Conservation (phyloP, 148 eudicot genomes). For the Spergularia bocconei region DNA sequence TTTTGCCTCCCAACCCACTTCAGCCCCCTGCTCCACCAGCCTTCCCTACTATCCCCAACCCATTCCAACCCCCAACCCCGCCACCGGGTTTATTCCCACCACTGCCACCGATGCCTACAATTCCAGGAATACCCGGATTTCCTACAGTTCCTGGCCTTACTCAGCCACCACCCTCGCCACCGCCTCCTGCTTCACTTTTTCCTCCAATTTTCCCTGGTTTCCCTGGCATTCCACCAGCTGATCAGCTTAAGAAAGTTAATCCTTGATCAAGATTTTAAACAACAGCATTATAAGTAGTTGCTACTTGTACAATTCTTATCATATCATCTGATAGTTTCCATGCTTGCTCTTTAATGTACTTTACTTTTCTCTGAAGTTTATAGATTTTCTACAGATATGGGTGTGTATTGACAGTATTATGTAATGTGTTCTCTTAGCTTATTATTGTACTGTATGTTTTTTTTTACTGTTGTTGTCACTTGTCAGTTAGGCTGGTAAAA, state of each 20-base stretch:
- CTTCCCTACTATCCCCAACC: constrained; percentile 41
- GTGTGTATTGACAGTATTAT: not conserved
- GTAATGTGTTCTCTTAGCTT: not conserved
- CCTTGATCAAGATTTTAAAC: constrained; percentile 23
- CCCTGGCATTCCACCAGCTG: constrained; percentile 23
- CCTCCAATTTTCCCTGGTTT: constrained; percentile 26
- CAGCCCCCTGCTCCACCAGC: constrained; percentile 38
- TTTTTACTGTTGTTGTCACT: not conserved
- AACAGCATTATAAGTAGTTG: not conserved
- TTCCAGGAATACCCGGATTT: not conserved
- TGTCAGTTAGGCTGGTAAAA: not conserved
- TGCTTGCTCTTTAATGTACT: not conserved
- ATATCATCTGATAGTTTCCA: not conserved
- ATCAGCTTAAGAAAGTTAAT: constrained; percentile 9
- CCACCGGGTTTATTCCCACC: constrained; percentile 30
- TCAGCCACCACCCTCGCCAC: constrained; percentile 40
- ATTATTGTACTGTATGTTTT: not conserved
- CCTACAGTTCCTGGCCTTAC: constrained; percentile 31
- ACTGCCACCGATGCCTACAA: constrained; percentile 16
- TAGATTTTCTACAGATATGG: constrained; percentile 1
- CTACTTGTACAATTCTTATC: constrained; percentile 27
- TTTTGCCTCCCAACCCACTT: constrained; percentile 36
- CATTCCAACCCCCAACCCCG: constrained; percentile 47
- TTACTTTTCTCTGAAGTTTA: not conserved
- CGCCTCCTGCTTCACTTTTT: constrained; percentile 18